Conservation (phyloP, 345 rosid genomes). For the Isatis tinctoria region DNA sequence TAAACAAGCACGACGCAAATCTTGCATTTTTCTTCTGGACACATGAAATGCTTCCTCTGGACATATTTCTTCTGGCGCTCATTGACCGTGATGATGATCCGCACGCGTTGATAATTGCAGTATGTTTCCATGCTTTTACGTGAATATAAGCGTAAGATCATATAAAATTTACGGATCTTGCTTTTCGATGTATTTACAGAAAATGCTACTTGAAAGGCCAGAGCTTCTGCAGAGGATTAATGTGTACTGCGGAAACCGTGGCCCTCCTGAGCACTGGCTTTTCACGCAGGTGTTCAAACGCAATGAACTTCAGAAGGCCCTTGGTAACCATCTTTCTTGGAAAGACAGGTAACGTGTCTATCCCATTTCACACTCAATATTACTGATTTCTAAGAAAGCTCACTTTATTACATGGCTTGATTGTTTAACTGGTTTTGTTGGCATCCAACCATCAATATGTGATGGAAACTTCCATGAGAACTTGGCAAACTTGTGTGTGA, state of each 20-base stretch:
- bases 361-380: not conserved
- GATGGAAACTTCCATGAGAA: slow-evolving; percentile 4
- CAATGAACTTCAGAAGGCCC: slow-evolving; percentile 79
- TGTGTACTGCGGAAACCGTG: slow-evolving; percentile 58
- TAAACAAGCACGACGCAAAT: slow-evolving; percentile 67
- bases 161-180: not conserved
- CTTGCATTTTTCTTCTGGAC: slow-evolving; percentile 83
- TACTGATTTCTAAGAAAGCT: not conserved
- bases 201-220: slow-evolving; percentile 57
- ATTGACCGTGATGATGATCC: slow-evolving; percentile 96
- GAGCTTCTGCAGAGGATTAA: slow-evolving; percentile 75
- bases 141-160: not conserved
- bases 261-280: slow-evolving; percentile 89
- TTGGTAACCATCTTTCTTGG: slow-evolving; percentile 98
- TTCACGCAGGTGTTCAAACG: slow-evolving; percentile 72
- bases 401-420: slow-evolving; percentile 5
- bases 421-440: not conserved
- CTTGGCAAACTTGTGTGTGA: slow-evolving; percentile 6
- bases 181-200: not conserved
- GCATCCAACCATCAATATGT: slow-evolving; percentile 1
- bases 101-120: slow-evolving; percentile 88
- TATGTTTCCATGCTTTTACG: slow-evolving; percentile 29
- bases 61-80: slow-evolving; percentile 87
- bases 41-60: slow-evolving; percentile 91
- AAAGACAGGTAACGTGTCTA: slow-evolving; percentile 68